Percentiles rank a stretch among this genome's conserved stretches.
Conservation (phyloP, 805 yeast species). For the Pichia exigua region DNA sequence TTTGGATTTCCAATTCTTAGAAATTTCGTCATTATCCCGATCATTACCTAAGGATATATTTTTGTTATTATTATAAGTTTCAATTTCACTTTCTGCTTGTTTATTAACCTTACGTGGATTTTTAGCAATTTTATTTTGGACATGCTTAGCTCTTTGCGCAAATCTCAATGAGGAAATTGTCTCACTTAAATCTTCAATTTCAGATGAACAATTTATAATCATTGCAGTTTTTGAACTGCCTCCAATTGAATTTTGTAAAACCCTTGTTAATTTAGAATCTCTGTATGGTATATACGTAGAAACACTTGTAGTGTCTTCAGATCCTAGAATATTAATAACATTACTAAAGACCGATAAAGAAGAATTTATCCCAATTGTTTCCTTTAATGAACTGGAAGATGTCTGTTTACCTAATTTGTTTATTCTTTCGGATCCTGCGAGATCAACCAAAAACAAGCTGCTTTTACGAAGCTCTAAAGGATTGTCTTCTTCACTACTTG, state of each 20-base stretch:
- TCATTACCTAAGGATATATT: not conserved
- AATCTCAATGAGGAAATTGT: constrained; percentile 68
- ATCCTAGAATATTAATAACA: constrained; percentile 74
- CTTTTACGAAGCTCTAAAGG: constrained; percentile 47
- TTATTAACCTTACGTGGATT: not conserved
- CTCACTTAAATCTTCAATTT: constrained; percentile 47
- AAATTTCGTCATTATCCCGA: not conserved
- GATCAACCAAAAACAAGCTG: constrained; percentile 66
- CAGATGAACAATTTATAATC: constrained; percentile 67
- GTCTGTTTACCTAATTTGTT: constrained; percentile 58
- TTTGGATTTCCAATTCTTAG: constrained; percentile 1
- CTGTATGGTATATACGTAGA: constrained; percentile 2
- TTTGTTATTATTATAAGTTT: not conserved
- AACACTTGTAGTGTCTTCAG: constrained; percentile 43
- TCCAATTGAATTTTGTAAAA: constrained; percentile 71
- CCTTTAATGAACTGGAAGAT: constrained; percentile 65
- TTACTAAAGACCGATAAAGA: constrained; percentile 73
- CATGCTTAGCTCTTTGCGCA: constrained; percentile 60
- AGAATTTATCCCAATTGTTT: constrained; percentile 75
- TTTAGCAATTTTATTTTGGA: not conserved
- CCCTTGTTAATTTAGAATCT: constrained; percentile 71
- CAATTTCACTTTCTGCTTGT: not conserved
- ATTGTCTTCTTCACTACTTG: constrained; percentile 41
- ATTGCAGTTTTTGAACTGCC: constrained; percentile 75
- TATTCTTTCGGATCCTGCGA: constrained; percentile 69